Evolutionary conservation across 1,284 basidiomycete genomes (phyloP).

Genomic region (Ceratobasidium sp.): DNA sequence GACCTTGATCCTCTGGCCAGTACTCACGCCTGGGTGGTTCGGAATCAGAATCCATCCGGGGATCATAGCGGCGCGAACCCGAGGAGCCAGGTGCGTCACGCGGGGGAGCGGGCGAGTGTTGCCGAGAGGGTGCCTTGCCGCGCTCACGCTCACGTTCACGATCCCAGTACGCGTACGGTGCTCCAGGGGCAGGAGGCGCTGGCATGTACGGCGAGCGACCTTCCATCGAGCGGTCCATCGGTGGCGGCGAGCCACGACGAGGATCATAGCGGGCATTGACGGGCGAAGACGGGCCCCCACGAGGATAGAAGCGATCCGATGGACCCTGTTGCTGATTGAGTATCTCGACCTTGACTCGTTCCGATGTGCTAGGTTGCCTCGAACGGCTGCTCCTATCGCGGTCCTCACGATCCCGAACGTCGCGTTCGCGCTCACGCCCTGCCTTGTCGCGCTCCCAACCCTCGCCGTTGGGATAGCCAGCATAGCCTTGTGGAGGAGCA

Average conservation of each 20-base stretch:
- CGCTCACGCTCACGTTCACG: conserved; percentile 50
- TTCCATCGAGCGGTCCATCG: conserved; percentile 23
- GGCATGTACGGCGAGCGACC: conserved; percentile 31
- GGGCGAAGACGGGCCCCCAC: conserved; percentile 19
- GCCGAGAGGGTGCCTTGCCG: conserved; percentile 40
- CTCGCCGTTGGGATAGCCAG: conserved; percentile 12
- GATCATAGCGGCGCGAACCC: conserved; percentile 49
- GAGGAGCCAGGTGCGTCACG: conserved; percentile 19
- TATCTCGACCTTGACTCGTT: conserved; percentile 33
- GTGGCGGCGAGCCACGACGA: conserved; percentile 25
- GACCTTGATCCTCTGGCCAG: conserved; percentile 25
- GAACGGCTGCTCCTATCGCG: conserved; percentile 18
- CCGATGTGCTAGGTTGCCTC: conserved; percentile 20
- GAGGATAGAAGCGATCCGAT: neutral
- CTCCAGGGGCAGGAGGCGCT: neutral
- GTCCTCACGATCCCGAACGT: conserved; percentile 32
- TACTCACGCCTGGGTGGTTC: conserved; percentile 44
- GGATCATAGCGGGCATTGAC: conserved; percentile 30
- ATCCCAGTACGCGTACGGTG: conserved; percentile 53
- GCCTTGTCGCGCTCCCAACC: conserved; percentile 25
- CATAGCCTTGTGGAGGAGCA: conserved; percentile 26
- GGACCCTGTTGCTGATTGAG: conserved; percentile 26
- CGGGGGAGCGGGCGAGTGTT: conserved; percentile 27
- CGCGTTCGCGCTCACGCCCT: conserved; percentile 33
- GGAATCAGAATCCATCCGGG: conserved; percentile 47